Evolutionary conservation across 2,329 filamentous ascomycete species (phyloP).

Genomic region (Achaetomium macrosporum): DNA sequence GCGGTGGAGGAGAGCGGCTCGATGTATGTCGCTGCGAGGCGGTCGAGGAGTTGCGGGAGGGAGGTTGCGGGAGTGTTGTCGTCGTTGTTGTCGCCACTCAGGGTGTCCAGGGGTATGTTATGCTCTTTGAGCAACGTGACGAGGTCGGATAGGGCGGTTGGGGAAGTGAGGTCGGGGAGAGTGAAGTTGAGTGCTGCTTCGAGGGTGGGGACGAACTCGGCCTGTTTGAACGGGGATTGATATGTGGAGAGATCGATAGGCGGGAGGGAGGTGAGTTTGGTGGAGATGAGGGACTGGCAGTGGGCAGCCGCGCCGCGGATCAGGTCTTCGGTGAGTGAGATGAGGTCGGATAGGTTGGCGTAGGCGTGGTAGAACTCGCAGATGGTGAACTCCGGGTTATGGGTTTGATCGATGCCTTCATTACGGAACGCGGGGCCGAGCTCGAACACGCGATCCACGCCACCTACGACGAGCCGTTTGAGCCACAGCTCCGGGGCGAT

Average conservation of each 20-base stretch:
- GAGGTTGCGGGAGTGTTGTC: slow-evolving; percentile 50
- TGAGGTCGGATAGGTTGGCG: slow-evolving; percentile 67
- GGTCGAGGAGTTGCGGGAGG: slow-evolving; percentile 68
- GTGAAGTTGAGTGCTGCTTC: slow-evolving; percentile 59
- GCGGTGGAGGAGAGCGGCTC: slow-evolving; percentile 63
- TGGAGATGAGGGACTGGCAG: slow-evolving; percentile 41
- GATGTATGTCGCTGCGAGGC: slow-evolving; percentile 67
- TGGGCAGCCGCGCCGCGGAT: slow-evolving; percentile 53
- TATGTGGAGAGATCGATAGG: slow-evolving; percentile 45
- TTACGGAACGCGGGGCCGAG: slow-evolving; percentile 91
- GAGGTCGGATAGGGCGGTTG: slow-evolving; percentile 50
- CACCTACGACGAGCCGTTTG: slow-evolving; percentile 84
- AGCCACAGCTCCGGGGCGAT: slow-evolving; percentile 95
- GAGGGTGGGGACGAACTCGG: slow-evolving; percentile 79
- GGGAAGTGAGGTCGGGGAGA: slow-evolving; percentile 56
- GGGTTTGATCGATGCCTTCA: slow-evolving; percentile 82
- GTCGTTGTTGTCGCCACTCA: background rate
- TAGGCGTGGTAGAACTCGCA: slow-evolving; percentile 96
- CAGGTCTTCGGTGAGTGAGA: slow-evolving; percentile 67
- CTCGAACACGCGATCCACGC: slow-evolving; percentile 84
- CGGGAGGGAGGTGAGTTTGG: slow-evolving; percentile 41
- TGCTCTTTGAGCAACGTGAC: slow-evolving; percentile 25
- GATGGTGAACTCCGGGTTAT: slow-evolving; percentile 96
- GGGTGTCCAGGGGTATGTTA: slow-evolving; percentile 55
- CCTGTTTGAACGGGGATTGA: slow-evolving; percentile 51